phyloP scores from a whole-genome alignment of 2,329 filamentous ascomycete species.

The Aspergillus latus region DNA sequence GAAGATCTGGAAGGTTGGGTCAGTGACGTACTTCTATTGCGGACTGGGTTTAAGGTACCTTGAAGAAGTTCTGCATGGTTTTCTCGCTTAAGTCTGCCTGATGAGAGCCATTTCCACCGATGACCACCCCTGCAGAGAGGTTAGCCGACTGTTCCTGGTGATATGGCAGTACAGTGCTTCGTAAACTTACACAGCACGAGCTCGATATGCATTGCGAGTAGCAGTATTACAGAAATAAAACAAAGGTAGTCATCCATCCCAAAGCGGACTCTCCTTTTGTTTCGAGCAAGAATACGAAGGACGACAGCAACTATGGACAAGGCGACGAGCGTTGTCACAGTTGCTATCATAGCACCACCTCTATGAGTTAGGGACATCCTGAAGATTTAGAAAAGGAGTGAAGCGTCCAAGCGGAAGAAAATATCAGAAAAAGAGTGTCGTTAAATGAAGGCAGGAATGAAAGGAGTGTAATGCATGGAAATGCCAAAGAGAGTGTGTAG shows the following conservation, averaged over 20 bases:
- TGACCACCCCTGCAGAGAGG: constrained; percentile 29
- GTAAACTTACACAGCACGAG: constrained; percentile 30
- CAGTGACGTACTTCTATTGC: neutral
- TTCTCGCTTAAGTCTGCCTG: constrained; percentile 19
- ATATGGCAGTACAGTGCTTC: neutral
- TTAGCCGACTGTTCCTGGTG: neutral
- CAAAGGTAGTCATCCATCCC: constrained; percentile 36
- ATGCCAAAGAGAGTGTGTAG: neutral
- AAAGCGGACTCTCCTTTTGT: constrained; percentile 30
- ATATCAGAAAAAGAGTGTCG: too few species aligned
- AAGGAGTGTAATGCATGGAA: neutral
- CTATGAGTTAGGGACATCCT: constrained; percentile 28
- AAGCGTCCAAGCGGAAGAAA: neutral
- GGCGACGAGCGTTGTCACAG: constrained; percentile 31
- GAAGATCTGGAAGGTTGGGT: constrained; percentile 28
- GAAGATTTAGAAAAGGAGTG: neutral
- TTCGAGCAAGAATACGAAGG: constrained; percentile 28
- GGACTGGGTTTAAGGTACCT: constrained; percentile 19
- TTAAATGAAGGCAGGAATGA: too few species aligned
- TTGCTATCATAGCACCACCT: constrained; percentile 32
- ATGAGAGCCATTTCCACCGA: constrained; percentile 33
- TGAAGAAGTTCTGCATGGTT: constrained; percentile 32
- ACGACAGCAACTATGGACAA: constrained; percentile 28
- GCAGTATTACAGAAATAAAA: constrained; percentile 25
- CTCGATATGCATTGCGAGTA: constrained; percentile 34